Evolutionary conservation across 805 yeast genomes (phyloP).

Genomic region (Metschnikowia gelsemii): DNA sequence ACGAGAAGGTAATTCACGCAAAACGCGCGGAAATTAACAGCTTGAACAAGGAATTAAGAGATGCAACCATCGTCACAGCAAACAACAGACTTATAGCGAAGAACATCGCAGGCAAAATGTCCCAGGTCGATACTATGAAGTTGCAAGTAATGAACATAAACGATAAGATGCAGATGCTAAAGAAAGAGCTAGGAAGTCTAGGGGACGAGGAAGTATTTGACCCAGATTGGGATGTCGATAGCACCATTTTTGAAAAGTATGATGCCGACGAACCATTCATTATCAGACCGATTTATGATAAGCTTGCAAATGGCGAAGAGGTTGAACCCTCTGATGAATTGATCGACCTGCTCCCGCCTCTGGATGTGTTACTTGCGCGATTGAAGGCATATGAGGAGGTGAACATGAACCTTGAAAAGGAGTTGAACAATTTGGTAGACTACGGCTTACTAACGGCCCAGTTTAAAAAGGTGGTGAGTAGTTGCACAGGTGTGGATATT

Average conservation of each 20-base stretch:
- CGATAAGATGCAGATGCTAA: slow-evolving; percentile 33
- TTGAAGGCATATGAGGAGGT: slow-evolving; percentile 77
- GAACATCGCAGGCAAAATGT: slow-evolving; percentile 37
- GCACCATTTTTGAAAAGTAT: slow-evolving; percentile 61
- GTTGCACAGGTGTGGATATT: slow-evolving; percentile 86
- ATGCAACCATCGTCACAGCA: slow-evolving; percentile 43
- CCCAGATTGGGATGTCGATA: slow-evolving; percentile 55
- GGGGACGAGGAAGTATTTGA: slow-evolving; percentile 22
- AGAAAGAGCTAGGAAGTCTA: slow-evolving; percentile 20
- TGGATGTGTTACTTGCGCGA: slow-evolving; percentile 64
- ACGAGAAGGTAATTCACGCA: slow-evolving; percentile 35
- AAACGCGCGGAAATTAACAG: slow-evolving; percentile 37
- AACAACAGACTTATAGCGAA: slow-evolving; percentile 39
- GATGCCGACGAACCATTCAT: slow-evolving; percentile 94
- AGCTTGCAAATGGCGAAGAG: slow-evolving; percentile 36
- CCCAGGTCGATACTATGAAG: slow-evolving; percentile 51
- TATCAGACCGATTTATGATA: slow-evolving; percentile 57
- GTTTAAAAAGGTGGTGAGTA: slow-evolving; percentile 82
- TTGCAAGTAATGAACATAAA: slow-evolving; percentile 42
- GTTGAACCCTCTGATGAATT: slow-evolving; percentile 29
- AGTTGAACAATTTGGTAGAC: slow-evolving; percentile 51
- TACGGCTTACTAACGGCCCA: slow-evolving; percentile 50
- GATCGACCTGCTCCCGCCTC: slow-evolving; percentile 43
- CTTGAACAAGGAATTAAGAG: slow-evolving; percentile 37
- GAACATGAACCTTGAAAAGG: slow-evolving; percentile 52